These are phyloP conservation scores for Escovopsis weberi DNA, from an alignment of 2,329 filamentous ascomycete genomes.

Conservation along the genomic window DNA sequence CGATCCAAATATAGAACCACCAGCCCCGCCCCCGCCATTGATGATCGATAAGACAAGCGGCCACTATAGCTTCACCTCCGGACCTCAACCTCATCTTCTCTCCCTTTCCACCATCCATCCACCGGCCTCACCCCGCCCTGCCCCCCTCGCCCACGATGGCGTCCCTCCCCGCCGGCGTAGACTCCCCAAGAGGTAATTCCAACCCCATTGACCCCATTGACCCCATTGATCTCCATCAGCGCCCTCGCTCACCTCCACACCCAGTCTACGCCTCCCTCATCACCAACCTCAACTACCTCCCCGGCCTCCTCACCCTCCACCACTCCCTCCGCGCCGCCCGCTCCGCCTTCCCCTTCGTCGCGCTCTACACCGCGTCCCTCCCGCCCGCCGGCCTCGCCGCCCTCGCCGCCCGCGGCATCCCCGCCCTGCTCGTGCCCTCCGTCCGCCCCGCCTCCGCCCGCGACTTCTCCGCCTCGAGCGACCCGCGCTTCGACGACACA, in stretches of 20 bases:
- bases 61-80: too few species aligned
- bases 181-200: constrained; percentile 24
- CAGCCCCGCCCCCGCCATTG: too few species aligned
- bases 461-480: constrained; percentile 58
- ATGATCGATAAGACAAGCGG: too few species aligned
- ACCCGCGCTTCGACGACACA: constrained; percentile 78
- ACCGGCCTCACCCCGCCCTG: too few species aligned
- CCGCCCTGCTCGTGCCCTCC: constrained; percentile 55
- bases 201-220: neutral
- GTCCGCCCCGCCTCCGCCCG: constrained; percentile 51
- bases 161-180: constrained; percentile 17
- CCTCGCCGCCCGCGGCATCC: constrained; percentile 54
- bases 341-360: constrained; percentile 65
- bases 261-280: constrained; percentile 83
- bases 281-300: constrained; percentile 69
- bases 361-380: constrained; percentile 68
- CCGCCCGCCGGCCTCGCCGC: constrained; percentile 53
- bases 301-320: constrained; percentile 69
- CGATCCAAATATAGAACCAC: too few species aligned
- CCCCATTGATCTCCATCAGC: constrained; percentile 1
- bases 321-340: constrained; percentile 52
- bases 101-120: too few species aligned
- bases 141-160: constrained; percentile 10
- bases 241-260: constrained; percentile 1
- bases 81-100: too few species aligned